Evolutionary conservation across 2,329 filamentous ascomycete genomes (phyloP), one percentile per base, ranked within the genome.

Genomic region (Sarocladiaceae sp.): DNA sequence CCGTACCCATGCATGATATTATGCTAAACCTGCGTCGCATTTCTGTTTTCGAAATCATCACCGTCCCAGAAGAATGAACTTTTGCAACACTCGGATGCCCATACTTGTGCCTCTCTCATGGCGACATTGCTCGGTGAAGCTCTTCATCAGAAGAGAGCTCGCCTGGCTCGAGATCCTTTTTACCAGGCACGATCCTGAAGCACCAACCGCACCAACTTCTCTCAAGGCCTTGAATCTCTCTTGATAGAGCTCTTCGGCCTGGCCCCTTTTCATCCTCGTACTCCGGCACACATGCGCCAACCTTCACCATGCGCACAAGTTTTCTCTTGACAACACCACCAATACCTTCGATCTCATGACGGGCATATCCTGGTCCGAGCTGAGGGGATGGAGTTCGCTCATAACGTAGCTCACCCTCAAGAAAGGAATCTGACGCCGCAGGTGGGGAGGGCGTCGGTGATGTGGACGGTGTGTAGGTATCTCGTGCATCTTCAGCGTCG

Each of bases 131-230:
- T 29, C 44, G 44, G 18, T 37, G 17, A 5, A 50, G 31, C 31
- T 50, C 47, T 15, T 50, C 47, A 37, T 50, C 33, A 4, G 62
- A 60, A 23, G 61, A 63, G 3, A 54, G 49, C 50, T 59, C 58
- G 44, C 63, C 63, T 17, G 55, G 54, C 15, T 62, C 50, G 17
- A 35, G 53, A 37, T 82, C 79, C 57, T 70, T 72, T 36, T 69
- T 66, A 2, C 83, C 77, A 0, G 84, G 84, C 50, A 95, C 82
- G 3, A 90, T 84, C 55, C 90, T 77, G 66, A 78, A 83, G 66
- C 93, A 97, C 92, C 93, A 97, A 0, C 88, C 90, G 67, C 92
- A 97, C 90, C 90, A 96, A 64, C 88, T 91, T 55, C 92, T 79
- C 53, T 83, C 76, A 47, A 71, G 68, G 1, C 89, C 88, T 13